phyloP scores from a whole-genome alignment of 2,329 filamentous ascomycete species.

The Colletotrichum lindemuthianum region DNA sequence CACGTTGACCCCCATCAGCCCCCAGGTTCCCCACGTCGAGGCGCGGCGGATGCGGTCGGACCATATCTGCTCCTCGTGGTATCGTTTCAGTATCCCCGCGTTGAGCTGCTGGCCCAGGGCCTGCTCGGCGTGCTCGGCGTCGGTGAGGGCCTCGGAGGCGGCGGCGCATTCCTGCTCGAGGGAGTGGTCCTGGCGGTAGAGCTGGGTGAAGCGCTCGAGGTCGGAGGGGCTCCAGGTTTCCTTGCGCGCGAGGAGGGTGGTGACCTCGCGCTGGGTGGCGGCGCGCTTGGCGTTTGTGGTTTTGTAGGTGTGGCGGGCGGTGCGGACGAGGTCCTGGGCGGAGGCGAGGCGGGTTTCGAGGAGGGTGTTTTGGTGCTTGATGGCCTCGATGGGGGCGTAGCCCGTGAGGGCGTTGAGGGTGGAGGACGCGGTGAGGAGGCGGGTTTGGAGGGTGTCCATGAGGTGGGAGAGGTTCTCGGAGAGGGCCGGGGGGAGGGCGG shows the following conservation, averaged over 20 bases:
- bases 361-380: conserved; percentile 80
- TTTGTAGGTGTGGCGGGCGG: conserved; percentile 80
- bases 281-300: conserved; percentile 84
- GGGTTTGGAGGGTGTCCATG: conserved; percentile 91
- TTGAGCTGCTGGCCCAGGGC: conserved; percentile 79
- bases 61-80: conserved; percentile 99
- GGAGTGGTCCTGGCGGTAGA: conserved; percentile 92
- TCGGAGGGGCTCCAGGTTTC: conserved; percentile 89
- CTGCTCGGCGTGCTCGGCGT: conserved; percentile 83
- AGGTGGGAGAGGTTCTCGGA: conserved; percentile 69
- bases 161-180: conserved; percentile 86
- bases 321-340: conserved; percentile 73
- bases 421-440: conserved; percentile 85
- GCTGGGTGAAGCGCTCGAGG: conserved; percentile 91
- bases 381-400: conserved; percentile 87
- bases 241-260: conserved; percentile 91
- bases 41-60: conserved; percentile 96
- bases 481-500: conserved; percentile 51
- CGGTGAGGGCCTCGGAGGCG: conserved; percentile 76
- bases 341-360: conserved; percentile 69
- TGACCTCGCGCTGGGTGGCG: conserved; percentile 94
- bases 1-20: conserved; percentile 96
- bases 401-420: conserved; percentile 94
- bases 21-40: conserved; percentile 98
- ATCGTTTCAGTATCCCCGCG: conserved; percentile 85